A percentile compares a stretch with the other conserved stretches of the same genome.
These are phyloP conservation scores for Leishmania gerbilli DNA, from an alignment of 208 protist genomes.

Conservation along the genomic window DNA sequence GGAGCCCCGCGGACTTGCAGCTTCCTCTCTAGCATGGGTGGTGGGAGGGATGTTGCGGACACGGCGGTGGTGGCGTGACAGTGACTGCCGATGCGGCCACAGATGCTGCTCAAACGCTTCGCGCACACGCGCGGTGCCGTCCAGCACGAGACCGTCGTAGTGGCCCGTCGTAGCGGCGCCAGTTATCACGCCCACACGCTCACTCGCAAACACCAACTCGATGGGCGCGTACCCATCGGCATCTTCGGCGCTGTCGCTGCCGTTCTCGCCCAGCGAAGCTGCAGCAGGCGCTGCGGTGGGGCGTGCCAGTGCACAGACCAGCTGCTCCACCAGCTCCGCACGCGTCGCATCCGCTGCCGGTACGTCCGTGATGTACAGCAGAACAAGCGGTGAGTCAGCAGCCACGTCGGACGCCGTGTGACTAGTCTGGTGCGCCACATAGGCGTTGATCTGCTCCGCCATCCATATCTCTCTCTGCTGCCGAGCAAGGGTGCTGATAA, in stretches of 20 bases:
- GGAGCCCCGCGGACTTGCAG: no score
- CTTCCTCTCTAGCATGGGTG: background rate
- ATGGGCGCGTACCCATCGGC: constrained; percentile 16
- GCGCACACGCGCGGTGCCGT: constrained; percentile 37
- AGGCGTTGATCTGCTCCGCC: background rate
- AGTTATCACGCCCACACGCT: background rate
- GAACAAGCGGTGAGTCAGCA: constrained; percentile 22
- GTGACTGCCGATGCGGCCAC: constrained; percentile 42
- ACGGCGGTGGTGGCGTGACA: background rate
- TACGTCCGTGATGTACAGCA: constrained; percentile 30
- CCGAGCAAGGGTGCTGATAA: constrained; percentile 8
- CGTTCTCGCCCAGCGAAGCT: background rate
- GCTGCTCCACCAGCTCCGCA: constrained; percentile 15
- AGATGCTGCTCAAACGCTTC: constrained; percentile 66
- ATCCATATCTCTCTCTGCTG: constrained; percentile 6
- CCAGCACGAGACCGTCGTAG: background rate
- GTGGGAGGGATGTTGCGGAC: background rate
- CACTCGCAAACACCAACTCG: constrained; percentile 41
- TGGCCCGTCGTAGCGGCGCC: background rate
- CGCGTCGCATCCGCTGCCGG: background rate
- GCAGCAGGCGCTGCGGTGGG: background rate
- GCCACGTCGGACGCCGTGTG: background rate
- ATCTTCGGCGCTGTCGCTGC: constrained; percentile 3
- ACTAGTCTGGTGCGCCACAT: background rate
- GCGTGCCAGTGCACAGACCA: constrained; percentile 1